Conservation (phyloP, 208 protist genomes). For the Trypanosomatidae sp. region DNA sequence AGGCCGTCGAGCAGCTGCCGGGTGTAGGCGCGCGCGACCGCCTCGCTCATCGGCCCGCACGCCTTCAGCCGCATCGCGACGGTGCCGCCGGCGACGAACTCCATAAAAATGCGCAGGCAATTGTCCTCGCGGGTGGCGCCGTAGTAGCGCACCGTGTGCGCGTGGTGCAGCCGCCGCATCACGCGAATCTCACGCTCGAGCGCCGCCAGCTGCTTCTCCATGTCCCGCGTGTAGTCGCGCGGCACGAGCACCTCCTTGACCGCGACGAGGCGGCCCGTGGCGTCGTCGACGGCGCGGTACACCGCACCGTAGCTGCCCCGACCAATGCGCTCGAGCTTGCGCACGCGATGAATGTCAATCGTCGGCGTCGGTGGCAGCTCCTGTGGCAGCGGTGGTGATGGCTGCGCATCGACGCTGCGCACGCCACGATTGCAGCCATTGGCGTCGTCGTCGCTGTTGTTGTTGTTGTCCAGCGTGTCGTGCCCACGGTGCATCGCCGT, state of each 20-base stretch:
- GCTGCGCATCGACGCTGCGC: slow-evolving; percentile 21
- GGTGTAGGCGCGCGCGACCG: slow-evolving; percentile 54
- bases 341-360: slow-evolving; percentile 5
- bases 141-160: slow-evolving; percentile 85
- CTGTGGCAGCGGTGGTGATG: background rate
- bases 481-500: no score
- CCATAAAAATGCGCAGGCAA: slow-evolving; percentile 85
- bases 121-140: slow-evolving; percentile 56
- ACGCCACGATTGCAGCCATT: slow-evolving; percentile 14
- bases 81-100: slow-evolving; percentile 82
- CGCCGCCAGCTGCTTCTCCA: slow-evolving; percentile 60
- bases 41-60: slow-evolving; percentile 56
- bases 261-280: slow-evolving; percentile 57
- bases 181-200: slow-evolving; percentile 87
- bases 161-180: slow-evolving; percentile 85
- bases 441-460: background rate
- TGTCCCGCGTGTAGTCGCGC: slow-evolving; percentile 65
- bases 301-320: slow-evolving; percentile 76
- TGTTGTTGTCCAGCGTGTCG: no score
- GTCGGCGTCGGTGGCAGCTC: background rate
- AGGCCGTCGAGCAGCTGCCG: slow-evolving; percentile 76
- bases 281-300: slow-evolving; percentile 59
- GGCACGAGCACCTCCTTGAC: slow-evolving; percentile 80
- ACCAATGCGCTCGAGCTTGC: slow-evolving; percentile 50
- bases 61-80: slow-evolving; percentile 36